phyloP scores from a whole-genome alignment of 345 rosid genomes.

The Syzygium jambos region DNA sequence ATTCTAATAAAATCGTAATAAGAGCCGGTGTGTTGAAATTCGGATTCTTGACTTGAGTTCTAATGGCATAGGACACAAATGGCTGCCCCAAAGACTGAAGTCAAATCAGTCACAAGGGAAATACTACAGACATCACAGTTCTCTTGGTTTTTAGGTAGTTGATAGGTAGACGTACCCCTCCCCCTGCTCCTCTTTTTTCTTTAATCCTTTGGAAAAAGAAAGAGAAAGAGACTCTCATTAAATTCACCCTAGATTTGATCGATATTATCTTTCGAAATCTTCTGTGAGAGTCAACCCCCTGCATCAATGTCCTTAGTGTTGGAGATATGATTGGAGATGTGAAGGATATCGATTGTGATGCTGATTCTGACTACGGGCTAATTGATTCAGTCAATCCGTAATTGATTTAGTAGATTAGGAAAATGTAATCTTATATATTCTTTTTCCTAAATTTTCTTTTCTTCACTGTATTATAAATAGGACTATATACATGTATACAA shows the following conservation, averaged over 20 bases:
- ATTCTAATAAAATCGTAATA: background rate
- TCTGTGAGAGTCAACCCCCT: too few relatives aligned
- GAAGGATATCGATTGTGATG: background rate
- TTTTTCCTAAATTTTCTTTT: background rate
- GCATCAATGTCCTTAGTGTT: background rate
- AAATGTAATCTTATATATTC: too few relatives aligned
- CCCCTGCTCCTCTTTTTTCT: slow-evolving; percentile 12
- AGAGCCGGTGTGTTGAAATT: background rate
- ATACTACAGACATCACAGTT: background rate
- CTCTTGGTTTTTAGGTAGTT: background rate
- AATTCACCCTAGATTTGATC: background rate
- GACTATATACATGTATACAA: background rate
- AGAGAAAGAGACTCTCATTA: background rate
- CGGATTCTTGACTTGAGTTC: background rate
- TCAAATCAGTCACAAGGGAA: background rate
- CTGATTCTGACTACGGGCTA: background rate
- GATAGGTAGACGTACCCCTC: slow-evolving; percentile 15
- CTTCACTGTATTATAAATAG: background rate
- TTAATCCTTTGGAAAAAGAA: background rate
- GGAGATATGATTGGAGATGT: background rate
- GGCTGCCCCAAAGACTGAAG: background rate
- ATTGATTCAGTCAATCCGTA: background rate
- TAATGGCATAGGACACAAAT: background rate
- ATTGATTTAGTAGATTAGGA: too few relatives aligned
- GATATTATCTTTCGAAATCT: background rate